These are phyloP conservation scores for Biscutella laevigata DNA, from an alignment of 441 rosid genomes.

Conservation along the genomic window DNA sequence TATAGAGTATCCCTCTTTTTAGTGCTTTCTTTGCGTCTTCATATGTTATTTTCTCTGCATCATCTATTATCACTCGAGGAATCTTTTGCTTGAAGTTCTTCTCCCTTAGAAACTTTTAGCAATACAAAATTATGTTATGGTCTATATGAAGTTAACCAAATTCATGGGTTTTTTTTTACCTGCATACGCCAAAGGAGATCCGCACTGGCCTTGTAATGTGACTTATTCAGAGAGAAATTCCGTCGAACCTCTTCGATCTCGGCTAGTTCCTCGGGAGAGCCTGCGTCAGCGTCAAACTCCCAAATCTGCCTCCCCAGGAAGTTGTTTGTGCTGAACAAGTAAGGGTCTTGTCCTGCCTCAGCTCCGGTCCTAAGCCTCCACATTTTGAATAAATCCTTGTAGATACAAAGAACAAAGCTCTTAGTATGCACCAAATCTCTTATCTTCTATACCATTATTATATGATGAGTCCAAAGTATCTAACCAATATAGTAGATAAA, in stretches of 20 bases:
- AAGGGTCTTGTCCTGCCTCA: background rate
- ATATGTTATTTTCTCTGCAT: conserved; percentile 38
- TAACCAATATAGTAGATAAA: no score
- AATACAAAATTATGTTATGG: background rate
- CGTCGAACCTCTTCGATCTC: conserved; percentile 8
- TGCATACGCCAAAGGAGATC: conserved; percentile 23
- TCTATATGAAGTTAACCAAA: background rate
- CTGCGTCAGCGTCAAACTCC: conserved; percentile 8
- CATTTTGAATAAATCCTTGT: no score
- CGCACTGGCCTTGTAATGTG: background rate
- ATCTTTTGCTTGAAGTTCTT: conserved; percentile 42
- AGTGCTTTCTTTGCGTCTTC: conserved; percentile 32
- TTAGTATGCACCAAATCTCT: no score
- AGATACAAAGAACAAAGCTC: no score
- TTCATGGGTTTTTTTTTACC: background rate
- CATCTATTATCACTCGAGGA: conserved; percentile 31
- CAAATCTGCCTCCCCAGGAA: conserved; percentile 9
- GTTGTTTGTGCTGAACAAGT: conserved; percentile 13
- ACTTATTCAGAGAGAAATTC: background rate
- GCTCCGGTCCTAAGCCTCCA: conserved; percentile 16
- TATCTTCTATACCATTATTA: no score
- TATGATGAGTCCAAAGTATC: no score
- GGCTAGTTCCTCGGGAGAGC: conserved; percentile 6
- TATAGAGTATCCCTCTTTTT: conserved; percentile 37
- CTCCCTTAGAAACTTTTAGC: conserved; percentile 29